Base-by-base conservation (phyloP, 1,284 basidiomycete genomes). In the Peniophora sp. region DNA sequence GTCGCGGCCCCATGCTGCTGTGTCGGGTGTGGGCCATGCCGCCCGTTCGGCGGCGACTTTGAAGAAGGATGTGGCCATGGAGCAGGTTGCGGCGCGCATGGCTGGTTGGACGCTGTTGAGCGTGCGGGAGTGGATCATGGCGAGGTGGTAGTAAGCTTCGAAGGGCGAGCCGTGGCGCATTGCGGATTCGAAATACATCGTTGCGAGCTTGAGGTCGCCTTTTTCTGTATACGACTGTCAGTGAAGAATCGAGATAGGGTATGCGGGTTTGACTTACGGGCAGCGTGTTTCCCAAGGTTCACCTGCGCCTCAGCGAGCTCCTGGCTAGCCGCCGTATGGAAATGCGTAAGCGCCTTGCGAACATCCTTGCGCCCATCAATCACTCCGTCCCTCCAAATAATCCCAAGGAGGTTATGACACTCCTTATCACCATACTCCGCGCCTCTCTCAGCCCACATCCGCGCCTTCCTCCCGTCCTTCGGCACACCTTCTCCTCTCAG, bases 381-480 rank as follows among this genome's bases (percentile, higher is more conserved):
- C 15, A 97, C 70, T 0, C 92, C 96, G 62, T 99, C 94, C 44
- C 94, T 77, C 68, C 85, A 88, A 57, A 99, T 92, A 57, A 98
- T 85, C 1, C 95, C 97, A 17, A 99, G 71, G 0, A 86, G 88
- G 62, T 97, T 97, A 55, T 88, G 81, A 51, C 85, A 88, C 64
- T 97, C 94, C 54, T 85, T 78, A 59, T 98, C 93, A 27, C 84
- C 85, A 62, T 83, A 77, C 50, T 85, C 83, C 3, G 79, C 84
- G 0, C 93, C 96, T 43, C 95, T 76, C 59, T 92, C 86, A 61
- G 95, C 95, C 97, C 97, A 99, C 68, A 96, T 80, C 69, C 84
- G 91, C 12, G 96, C 97, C 53, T 82, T 70, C 18, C 70, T 71
- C 39, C 79, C 77, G 66, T 98, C 91, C 56, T 78, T 75, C 60